Evolutionary conservation across 371 early-diverging fungal species (phyloP).

Genomic region (Mycotypha africana): DNA sequence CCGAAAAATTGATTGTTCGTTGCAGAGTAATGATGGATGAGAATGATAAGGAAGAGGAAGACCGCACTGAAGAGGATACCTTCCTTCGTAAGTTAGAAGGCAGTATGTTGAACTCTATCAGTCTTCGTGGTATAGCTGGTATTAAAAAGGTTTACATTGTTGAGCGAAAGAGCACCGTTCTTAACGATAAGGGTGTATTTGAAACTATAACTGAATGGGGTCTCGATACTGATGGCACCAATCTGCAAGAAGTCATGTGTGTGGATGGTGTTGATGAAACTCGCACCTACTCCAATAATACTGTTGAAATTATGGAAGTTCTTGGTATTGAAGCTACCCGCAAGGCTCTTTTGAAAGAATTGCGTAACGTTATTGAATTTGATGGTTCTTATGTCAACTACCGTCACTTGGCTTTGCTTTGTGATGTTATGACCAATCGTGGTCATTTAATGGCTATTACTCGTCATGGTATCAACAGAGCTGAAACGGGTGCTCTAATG

Average conservation of each 20-base stretch:
- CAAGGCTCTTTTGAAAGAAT: slow-evolving; percentile 88
- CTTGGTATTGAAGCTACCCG: slow-evolving; percentile 99
- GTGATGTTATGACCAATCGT: slow-evolving; percentile 98
- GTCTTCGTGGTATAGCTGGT: slow-evolving; percentile 87
- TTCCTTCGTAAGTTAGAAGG: slow-evolving; percentile 84
- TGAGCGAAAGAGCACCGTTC: slow-evolving; percentile 62
- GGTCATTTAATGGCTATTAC: slow-evolving; percentile 98
- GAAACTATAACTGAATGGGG: slow-evolving; percentile 72
- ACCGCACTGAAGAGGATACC: slow-evolving; percentile 79
- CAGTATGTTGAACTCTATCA: slow-evolving; percentile 81
- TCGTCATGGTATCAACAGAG: slow-evolving; percentile 98
- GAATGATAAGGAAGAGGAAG: slow-evolving; percentile 54
- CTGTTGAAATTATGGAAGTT: slow-evolving; percentile 89
- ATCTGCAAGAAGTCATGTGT: slow-evolving; percentile 85
- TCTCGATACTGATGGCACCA: slow-evolving; percentile 98
- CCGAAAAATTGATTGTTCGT: slow-evolving; percentile 85
- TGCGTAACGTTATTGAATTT: slow-evolving; percentile 95
- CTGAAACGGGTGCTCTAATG: slow-evolving; percentile 96
- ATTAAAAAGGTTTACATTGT: slow-evolving; percentile 93
- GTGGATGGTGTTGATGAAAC: slow-evolving; percentile 79
- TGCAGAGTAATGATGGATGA: slow-evolving; percentile 77
- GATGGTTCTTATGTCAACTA: slow-evolving; percentile 99
- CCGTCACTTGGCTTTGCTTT: slow-evolving; percentile 94
- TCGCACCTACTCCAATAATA: slow-evolving; percentile 90
- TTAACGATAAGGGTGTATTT: slow-evolving; percentile 61